Evolutionary conservation across 1,284 basidiomycete species (phyloP).

Genomic region (Tylopilus sp.): DNA sequence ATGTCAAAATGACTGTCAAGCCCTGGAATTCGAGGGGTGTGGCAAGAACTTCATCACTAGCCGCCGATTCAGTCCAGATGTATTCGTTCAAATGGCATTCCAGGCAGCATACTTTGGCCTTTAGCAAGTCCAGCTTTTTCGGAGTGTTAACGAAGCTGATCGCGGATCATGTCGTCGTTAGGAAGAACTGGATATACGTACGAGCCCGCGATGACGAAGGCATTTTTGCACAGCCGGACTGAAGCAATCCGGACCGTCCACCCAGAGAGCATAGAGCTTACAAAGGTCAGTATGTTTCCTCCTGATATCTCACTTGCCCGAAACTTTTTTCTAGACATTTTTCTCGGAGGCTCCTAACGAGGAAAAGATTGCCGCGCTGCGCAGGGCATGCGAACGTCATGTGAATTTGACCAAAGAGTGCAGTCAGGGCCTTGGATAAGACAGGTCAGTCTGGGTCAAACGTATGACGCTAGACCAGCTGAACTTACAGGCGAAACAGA

Average conservation of each 20-base stretch:
- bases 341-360: constrained; percentile 71
- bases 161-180: constrained; percentile 21
- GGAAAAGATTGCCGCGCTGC: constrained; percentile 74
- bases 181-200: constrained; percentile 91
- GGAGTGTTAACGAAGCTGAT: background rate
- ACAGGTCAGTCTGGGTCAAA: constrained; percentile 48
- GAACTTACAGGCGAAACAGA: constrained; percentile 35
- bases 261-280: constrained; percentile 78
- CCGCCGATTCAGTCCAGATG: constrained; percentile 90
- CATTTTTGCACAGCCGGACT: constrained; percentile 90
- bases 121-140: constrained; percentile 49
- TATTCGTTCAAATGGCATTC: constrained; percentile 95
- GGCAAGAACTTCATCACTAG: constrained; percentile 85
- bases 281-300: constrained; percentile 50
- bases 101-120: constrained; percentile 94
- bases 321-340: constrained; percentile 54
- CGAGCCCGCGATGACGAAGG: constrained; percentile 98
- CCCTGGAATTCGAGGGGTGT: constrained; percentile 80
- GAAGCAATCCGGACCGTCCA: constrained; percentile 93
- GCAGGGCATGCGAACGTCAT: constrained; percentile 84
- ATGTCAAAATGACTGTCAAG: constrained; percentile 95
- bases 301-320: background rate
- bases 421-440: constrained; percentile 80
- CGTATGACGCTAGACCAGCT: background rate
- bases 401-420: constrained; percentile 33